phyloP scores from a whole-genome alignment of 139 green algal genomes.

The Picochlorum costavermella region DNA sequence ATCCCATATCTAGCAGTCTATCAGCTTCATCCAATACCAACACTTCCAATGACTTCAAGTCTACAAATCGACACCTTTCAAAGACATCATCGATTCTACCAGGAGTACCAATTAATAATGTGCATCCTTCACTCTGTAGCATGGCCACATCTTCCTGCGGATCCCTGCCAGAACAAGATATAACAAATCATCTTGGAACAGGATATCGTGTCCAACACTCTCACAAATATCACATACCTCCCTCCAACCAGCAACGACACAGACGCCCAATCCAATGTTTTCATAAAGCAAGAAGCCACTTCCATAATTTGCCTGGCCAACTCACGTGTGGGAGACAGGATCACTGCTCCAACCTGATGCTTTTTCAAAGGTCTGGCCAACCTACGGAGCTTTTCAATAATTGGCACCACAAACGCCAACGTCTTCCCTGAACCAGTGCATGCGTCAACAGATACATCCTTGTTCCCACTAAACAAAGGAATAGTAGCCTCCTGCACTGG shows the following conservation, averaged over 20 bases:
- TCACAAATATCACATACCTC: slow-evolving; percentile 16
- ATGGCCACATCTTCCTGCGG: slow-evolving; percentile 48
- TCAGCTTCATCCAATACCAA: slow-evolving; percentile 96
- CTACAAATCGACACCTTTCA: slow-evolving; percentile 49
- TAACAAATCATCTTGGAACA: neutral
- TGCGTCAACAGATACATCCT: slow-evolving; percentile 94
- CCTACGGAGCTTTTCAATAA: slow-evolving; percentile 75
- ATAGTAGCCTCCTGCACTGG: slow-evolving; percentile 91
- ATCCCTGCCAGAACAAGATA: slow-evolving; percentile 39
- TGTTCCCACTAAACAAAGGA: slow-evolving; percentile 83
- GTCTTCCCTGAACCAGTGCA: slow-evolving; percentile 96
- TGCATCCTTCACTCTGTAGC: slow-evolving; percentile 48
- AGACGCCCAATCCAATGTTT: slow-evolving; percentile 33
- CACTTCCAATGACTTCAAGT: slow-evolving; percentile 58
- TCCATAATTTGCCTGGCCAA: slow-evolving; percentile 80
- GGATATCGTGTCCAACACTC: neutral
- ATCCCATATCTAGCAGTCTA: slow-evolving; percentile 90
- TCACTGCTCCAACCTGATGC: slow-evolving; percentile 82
- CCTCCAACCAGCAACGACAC: slow-evolving; percentile 67
- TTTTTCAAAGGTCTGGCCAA: slow-evolving; percentile 51
- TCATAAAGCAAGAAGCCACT: slow-evolving; percentile 75
- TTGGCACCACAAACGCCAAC: slow-evolving; percentile 89
- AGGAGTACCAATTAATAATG: slow-evolving; percentile 89
- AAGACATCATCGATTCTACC: slow-evolving; percentile 86
- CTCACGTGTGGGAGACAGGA: slow-evolving; percentile 91